A percentile compares a stretch with the other conserved stretches of the same genome.
Conservation (phyloP, 305 asterid species). For the Fraxinus paxiana region DNA sequence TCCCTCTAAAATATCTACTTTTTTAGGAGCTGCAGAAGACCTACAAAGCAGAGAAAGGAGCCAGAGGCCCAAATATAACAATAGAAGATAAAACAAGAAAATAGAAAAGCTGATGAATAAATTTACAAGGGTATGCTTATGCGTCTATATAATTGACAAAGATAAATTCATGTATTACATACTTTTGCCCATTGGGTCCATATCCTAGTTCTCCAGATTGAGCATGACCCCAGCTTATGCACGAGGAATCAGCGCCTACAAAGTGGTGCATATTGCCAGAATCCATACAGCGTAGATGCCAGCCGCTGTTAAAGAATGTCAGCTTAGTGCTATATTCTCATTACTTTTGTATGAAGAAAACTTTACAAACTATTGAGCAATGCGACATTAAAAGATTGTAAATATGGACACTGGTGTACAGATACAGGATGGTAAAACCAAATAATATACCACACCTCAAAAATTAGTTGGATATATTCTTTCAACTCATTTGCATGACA, state of each 20-base stretch:
- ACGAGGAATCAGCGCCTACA: slow-evolving; percentile 97
- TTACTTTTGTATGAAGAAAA: neutral
- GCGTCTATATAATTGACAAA: neutral
- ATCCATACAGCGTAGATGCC: slow-evolving; percentile 94
- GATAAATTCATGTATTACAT: slow-evolving; percentile 22
- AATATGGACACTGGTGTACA: neutral
- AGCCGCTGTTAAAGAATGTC: slow-evolving; percentile 58
- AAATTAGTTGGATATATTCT: neutral
- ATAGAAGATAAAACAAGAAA: slow-evolving; percentile 2
- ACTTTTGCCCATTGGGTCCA: slow-evolving; percentile 90
- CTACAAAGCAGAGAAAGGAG: slow-evolving; percentile 33
- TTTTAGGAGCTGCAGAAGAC: slow-evolving; percentile 89
- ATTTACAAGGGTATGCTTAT: neutral
- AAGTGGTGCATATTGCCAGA: slow-evolving; percentile 87
- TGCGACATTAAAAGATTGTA: neutral
- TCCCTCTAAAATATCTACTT: slow-evolving; percentile 81
- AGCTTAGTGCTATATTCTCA: neutral
- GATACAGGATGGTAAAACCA: neutral
- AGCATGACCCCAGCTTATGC: slow-evolving; percentile 98
- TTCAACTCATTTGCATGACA: neutral
- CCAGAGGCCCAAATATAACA: slow-evolving; percentile 6
- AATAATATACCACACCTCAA: neutral
- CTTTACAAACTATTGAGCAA: neutral
- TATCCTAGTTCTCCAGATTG: slow-evolving; percentile 97
- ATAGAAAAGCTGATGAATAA: neutral